These are phyloP conservation scores for Solanum paucissectum DNA, from an alignment of 257 asterid species.

Conservation along the genomic window DNA sequence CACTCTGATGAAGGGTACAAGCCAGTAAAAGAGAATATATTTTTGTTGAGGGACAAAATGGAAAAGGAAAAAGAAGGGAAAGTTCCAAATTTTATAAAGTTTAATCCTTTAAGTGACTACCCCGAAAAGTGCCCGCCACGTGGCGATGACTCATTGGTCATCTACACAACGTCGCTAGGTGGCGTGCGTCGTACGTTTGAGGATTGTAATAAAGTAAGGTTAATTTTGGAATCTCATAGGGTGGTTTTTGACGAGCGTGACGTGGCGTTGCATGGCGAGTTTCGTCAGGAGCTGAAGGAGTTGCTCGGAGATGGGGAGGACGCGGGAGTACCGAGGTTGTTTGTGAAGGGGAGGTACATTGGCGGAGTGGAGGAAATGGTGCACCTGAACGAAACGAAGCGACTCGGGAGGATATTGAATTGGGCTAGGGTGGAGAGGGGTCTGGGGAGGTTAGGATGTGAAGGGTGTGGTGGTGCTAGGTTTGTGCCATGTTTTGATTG, in stretches of 20 bases:
- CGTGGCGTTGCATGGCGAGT: conserved; percentile 64
- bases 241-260: conserved; percentile 87
- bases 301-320: conserved; percentile 47
- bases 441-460: conserved; percentile 63
- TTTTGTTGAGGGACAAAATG: conserved; percentile 49
- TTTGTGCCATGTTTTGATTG: conserved; percentile 80
- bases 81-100: conserved; percentile 21
- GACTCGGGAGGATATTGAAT: conserved; percentile 57
- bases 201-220: conserved; percentile 55
- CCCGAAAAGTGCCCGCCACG: conserved; percentile 68
- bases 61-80: conserved; percentile 67
- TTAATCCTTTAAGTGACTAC: conserved; percentile 60
- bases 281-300: conserved; percentile 44
- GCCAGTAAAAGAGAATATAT: conserved; percentile 66
- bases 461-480: conserved; percentile 87
- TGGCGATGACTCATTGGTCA: conserved; percentile 58
- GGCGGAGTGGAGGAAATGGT: conserved; percentile 84
- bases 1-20: conserved; percentile 10
- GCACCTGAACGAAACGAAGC: conserved; percentile 55
- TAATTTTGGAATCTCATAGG: conserved; percentile 55
- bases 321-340: conserved; percentile 59
- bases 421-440: conserved; percentile 90
- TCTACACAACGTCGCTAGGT: conserved; percentile 86
- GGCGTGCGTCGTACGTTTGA: conserved; percentile 86
- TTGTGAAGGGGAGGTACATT: conserved; percentile 81